Base-by-base conservation (phyloP, 176 grass and related monocot species). In the Oryza officinalis region DNA sequence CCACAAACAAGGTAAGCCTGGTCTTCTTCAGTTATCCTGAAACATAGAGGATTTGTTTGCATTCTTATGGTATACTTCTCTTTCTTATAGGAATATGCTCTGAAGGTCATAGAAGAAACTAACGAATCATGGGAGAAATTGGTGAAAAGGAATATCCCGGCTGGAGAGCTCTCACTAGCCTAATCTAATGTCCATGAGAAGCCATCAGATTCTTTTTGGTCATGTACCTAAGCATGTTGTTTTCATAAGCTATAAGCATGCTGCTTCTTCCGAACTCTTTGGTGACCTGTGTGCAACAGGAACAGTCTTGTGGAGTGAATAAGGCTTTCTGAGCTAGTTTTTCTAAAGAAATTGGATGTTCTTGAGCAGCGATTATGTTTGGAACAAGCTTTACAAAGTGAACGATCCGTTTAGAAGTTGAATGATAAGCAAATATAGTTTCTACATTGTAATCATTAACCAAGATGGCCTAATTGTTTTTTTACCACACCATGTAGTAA, bases 51-150 rank as follows among this genome's bases (percentile, higher is more conserved):
- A 66, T 74, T 65, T 77, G 43, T 41, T 54, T 50, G 8, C 45
- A 40, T 63, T 47, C 72, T 79, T 41, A 82, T 79, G 32, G 33
- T 70, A 81, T 54, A 54, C 45, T 73, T 94, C 6, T 79, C 79
- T 32, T 65, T 26, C 4, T 69, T 65, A 72, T 84, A 96, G 97
- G 93, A 96, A 81, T 96, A 94, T 89, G 93, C 97, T 17, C 85
- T 99, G 74, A 99, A 99, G 88, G 88, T 99, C 52, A 99, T 96
- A 68, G 32, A 87, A 57, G 97, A 99, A 85, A 99, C 97, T 12
- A 99, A 96, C 6, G 91, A 99, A 78, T 96, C 97, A 60, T 99
- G 97, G 97, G 91, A 70, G 61, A 92, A 96, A 84, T 63, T 99
- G 71, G 88, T 99, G 81, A 99, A 96, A 74, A 90, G 97, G 91